Base-by-base conservation (phyloP, 495 filamentous ascomycete genomes). In the Hyaloscypha variabilis region DNA sequence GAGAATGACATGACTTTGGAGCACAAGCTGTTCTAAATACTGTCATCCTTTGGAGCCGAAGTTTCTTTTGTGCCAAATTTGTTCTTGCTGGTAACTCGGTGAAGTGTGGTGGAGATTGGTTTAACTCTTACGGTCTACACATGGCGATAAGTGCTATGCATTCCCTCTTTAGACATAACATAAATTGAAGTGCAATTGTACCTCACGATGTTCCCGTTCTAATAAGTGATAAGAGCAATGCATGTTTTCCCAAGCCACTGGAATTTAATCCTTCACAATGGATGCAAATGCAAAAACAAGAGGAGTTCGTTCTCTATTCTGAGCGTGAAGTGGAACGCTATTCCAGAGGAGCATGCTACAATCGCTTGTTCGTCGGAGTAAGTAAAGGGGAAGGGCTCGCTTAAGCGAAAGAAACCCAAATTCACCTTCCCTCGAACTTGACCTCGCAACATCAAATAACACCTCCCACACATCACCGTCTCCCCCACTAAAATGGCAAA, bases 1-100 rank as follows among this genome's bases (percentile, higher is more conserved):
- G 95, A 99, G 86, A 95, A 89, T 57, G 95, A 99, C 77, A 98
- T 99, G 96, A 97, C 94, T 57, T 86, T 99, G 49, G 95, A 99
- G 86, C 95, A 99, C 83, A 99, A 98, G 89, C 85, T 98, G 64
- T 94, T 97, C 77, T 84, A 78, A 31, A 53, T 61, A 13, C 3
- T 39, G 30, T 58, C 23, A 23, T 23, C 46, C 21, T 29, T 36
- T 6, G 28, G 14, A 36, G 1, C 23, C 17, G n/a, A n/a, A 19
- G 19, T 57, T 57, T 57, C 36, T 24, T 23, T 49, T 46, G 30
- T 26, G n/a, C 19, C 23, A 24, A 23, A 29, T n/a, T 25, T 2
- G 21, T 49, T 29, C 52, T 50, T 34, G 3, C 46, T 59, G 21
- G 14, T 26, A n/a, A 8, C 55, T 25, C 58, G 39, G 31, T 51